Conservation (phyloP, 805 yeast genomes). For the Candida sithepensis region DNA sequence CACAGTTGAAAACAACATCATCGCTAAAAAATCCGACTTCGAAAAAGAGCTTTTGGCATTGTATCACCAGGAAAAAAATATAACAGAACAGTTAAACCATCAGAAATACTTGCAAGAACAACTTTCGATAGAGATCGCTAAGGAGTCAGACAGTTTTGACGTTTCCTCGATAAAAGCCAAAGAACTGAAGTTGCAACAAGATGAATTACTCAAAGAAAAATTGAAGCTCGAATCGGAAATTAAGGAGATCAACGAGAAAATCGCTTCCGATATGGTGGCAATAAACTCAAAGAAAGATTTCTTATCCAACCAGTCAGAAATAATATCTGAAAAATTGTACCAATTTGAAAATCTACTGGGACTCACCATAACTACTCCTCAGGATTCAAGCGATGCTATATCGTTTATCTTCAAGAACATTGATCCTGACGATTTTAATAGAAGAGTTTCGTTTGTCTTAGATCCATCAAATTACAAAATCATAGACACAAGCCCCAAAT, state of each 20-base stretch:
- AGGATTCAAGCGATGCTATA: constrained; percentile 16
- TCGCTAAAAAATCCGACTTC: constrained; percentile 19
- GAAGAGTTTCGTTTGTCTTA: constrained; percentile 41
- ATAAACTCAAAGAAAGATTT: constrained; percentile 27
- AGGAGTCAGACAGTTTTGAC: constrained; percentile 22
- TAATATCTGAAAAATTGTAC: constrained; percentile 39
- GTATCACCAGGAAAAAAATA: constrained; percentile 18
- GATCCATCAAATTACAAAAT: constrained; percentile 36
- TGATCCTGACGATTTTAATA: constrained; percentile 41
- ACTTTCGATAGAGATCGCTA: constrained; percentile 17
- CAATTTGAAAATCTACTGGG: constrained; percentile 48
- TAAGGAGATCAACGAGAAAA: constrained; percentile 23
- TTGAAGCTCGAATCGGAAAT: constrained; percentile 27
- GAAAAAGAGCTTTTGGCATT: constrained; percentile 18
- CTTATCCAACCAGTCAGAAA: constrained; percentile 34
- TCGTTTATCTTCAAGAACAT: constrained; percentile 43
- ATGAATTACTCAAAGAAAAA: constrained; percentile 28
- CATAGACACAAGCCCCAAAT: constrained; percentile 33
- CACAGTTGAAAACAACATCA: constrained; percentile 17
- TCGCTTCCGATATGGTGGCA: constrained; percentile 20
- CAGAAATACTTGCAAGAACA: constrained; percentile 21
- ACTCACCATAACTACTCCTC: constrained; percentile 37
- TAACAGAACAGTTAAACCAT: constrained; percentile 15
- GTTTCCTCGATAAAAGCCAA: constrained; percentile 37
- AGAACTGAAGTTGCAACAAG: constrained; percentile 36